Percentiles rank a stretch among this genome's conserved stretches.
Evolutionary conservation across 1,139 yeast species (phyloP).

Genomic region (Geotrichum restrictum): DNA sequence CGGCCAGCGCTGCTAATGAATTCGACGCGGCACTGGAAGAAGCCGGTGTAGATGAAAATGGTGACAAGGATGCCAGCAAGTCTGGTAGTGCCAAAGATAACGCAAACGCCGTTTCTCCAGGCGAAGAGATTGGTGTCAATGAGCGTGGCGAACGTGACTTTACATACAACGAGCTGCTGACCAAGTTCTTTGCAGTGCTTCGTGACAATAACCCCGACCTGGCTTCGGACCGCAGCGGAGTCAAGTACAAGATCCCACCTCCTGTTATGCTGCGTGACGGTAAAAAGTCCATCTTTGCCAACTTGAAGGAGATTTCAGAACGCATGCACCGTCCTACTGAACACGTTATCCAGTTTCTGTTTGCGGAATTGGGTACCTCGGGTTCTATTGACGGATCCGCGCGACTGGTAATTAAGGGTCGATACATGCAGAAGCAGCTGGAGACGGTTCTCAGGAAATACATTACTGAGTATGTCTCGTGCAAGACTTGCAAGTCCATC

Average conservation of each 20-base stretch:
- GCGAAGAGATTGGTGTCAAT: conserved; percentile 29
- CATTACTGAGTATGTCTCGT: conserved; percentile 93
- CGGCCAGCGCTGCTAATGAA: conserved; percentile 59
- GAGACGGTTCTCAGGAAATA: conserved; percentile 95
- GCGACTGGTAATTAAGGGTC: conserved; percentile 94
- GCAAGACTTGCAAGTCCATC: conserved; percentile 98
- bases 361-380: conserved; percentile 98
- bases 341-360: conserved; percentile 91
- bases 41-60: conserved; percentile 78
- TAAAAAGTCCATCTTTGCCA: conserved; percentile 93
- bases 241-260: conserved; percentile 95
- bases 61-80: conserved; percentile 46
- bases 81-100: conserved; percentile 17
- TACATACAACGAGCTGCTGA: conserved; percentile 71
- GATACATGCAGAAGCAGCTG: conserved; percentile 95
- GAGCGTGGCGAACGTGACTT: conserved; percentile 51
- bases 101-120: conserved; percentile 10
- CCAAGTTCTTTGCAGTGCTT: conserved; percentile 79
- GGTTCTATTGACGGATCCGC: conserved; percentile 98
- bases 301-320: conserved; percentile 90
- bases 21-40: conserved; percentile 86
- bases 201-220: conserved; percentile 95
- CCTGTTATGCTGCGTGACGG: conserved; percentile 98
- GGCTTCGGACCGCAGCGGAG: conserved; percentile 92
- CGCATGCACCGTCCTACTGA: conserved; percentile 95